Percentiles rank a stretch among this genome's conserved stretches.
phyloP scores from a whole-genome alignment of 352 stramenopile genomes.

The Pythium scleroteichum region DNA sequence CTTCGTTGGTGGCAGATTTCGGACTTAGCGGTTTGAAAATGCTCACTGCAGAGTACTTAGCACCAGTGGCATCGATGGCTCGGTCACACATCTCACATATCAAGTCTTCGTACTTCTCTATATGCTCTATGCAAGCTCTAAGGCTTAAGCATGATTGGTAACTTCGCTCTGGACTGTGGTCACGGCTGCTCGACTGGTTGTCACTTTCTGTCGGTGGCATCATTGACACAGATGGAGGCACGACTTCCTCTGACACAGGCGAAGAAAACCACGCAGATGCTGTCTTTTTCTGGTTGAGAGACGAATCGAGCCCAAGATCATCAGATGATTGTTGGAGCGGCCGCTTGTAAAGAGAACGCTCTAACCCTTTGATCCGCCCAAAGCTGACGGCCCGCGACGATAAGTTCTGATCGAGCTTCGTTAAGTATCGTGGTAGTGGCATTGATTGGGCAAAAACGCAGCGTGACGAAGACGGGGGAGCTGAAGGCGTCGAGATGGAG shows the following conservation, averaged over 20 bases:
- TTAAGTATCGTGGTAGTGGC: conserved; percentile 14
- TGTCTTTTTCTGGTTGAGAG: conserved; percentile 10
- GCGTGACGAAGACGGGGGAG: not conserved
- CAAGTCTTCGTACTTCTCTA: conserved; percentile 52
- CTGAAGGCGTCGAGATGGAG: not conserved
- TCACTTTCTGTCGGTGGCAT: conserved; percentile 4
- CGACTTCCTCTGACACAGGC: not conserved
- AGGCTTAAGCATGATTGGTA: not conserved
- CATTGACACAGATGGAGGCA: no score
- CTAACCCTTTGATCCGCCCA: conserved; percentile 17
- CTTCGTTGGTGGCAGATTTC: not conserved
- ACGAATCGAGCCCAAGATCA: conserved; percentile 2
- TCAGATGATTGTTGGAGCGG: conserved; percentile 15
- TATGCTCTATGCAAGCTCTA: conserved; percentile 21
- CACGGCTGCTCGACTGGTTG: conserved; percentile 35
- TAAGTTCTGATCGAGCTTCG: conserved; percentile 5
- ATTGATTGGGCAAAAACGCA: conserved; percentile 14
- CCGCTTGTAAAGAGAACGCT: conserved; percentile 3
- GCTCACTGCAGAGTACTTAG: conserved; percentile 61
- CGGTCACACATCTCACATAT: conserved; percentile 58
- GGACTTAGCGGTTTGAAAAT: conserved; percentile 36
- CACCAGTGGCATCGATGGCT: conserved; percentile 37
- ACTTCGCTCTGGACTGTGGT: not conserved
- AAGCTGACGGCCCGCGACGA: conserved; percentile 21
- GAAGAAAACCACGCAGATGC: not conserved